Evolutionary conservation across 192 early-diverging fungal genomes (phyloP), one percentile per base, ranked within the genome.

Genomic region (Phlyctochytrium arcticum): DNA sequence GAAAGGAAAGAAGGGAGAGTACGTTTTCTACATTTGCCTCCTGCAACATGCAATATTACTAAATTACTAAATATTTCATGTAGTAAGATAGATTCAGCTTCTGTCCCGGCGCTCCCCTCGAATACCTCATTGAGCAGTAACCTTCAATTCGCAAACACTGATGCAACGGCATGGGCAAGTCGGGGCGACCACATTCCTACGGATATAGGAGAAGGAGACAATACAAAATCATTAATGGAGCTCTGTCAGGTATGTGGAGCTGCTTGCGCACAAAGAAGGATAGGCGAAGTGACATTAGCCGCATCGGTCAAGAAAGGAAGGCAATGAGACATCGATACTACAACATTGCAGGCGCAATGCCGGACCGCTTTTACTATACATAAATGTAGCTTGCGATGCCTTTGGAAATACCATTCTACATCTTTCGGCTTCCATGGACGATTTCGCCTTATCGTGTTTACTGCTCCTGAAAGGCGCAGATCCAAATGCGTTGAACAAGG

Each of bases 401-500:
- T 48, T 62, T 26, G 73, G 70, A 19, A 81, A 81, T 62, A 81
- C 75, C 4, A 12, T 51, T 17, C 67, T 81, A 15, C 80, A 81
- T 46, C 64, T 79, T n/a, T 58, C 75, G 3, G 75, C 60, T 24
- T 48, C 73, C 9, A 68, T 78, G 50, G 65, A 75, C 33, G 80
- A 81, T 55, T 49, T 39, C 24, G 26, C 44, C 12, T 51, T 81
- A 3, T 24, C 64, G 5, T 49, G 39, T 7, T 36, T 83, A 6
- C 57, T 83, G 6, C 65, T 83, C 5, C 48, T 73, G 0, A 74
- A 75, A 46, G 81, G 81, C n/a, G 81, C 80, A 0, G 70, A 83
- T 62, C 77, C 80, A 3, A 83, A 78, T 55, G 54, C 55, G 4
- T 21, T 29, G 8, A 83, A 83, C 62, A 21, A 58, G 35, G 51